These are phyloP conservation scores for Bruguiera gymnorhiza DNA, from an alignment of 345 rosid species.

Conservation along the genomic window DNA sequence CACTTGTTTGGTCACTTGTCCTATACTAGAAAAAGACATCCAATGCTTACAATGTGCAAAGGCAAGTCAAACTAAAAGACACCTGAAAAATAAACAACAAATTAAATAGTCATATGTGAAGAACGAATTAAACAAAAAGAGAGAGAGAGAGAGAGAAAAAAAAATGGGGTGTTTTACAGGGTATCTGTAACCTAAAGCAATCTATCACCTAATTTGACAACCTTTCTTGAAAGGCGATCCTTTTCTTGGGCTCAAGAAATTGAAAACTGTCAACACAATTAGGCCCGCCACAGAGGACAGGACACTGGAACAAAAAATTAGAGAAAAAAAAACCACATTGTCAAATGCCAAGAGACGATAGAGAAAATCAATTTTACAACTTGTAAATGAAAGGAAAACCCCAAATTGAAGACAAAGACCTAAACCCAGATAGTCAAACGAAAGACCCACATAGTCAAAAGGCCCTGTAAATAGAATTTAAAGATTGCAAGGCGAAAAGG, in stretches of 20 bases:
- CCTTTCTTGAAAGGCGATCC: neutral
- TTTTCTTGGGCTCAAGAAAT: neutral
- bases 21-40: slow-evolving; percentile 6
- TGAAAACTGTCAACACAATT: neutral
- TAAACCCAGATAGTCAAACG: neutral
- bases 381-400: neutral
- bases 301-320: neutral
- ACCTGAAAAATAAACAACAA: neutral
- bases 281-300: slow-evolving; percentile 5
- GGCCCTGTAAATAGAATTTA: too few relatives aligned
- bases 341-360: neutral
- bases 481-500: too few relatives aligned
- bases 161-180: neutral
- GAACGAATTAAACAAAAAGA: neutral
- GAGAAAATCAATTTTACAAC: neutral
- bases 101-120: neutral
- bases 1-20: slow-evolving; percentile 19
- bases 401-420: neutral
- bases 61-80: neutral
- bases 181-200: neutral
- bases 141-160: neutral
- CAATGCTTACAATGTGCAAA: neutral
- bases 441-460: too few relatives aligned
- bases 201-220: neutral
- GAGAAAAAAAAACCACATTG: neutral